These are phyloP conservation scores for Helianthus tuberosus DNA, from an alignment of 129 eudicot genomes.

Conservation along the genomic window DNA sequence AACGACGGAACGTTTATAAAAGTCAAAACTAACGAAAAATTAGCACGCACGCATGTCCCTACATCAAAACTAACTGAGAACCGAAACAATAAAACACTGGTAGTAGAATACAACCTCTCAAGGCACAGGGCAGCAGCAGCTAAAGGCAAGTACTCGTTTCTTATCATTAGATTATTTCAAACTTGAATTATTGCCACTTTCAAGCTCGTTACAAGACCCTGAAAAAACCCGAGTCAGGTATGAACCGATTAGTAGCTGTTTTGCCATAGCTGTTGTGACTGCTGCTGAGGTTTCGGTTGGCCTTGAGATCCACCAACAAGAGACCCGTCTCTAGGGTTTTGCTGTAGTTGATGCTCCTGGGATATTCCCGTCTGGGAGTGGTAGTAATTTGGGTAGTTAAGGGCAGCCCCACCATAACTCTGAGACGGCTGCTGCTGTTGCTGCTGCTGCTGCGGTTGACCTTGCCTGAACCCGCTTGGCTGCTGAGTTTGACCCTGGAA, in stretches of 20 bases:
- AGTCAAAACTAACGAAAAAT: slow-evolving; percentile 47
- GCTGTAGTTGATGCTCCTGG: slow-evolving; percentile 74
- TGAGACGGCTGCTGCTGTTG: slow-evolving; percentile 51
- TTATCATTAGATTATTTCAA: slow-evolving; percentile 27
- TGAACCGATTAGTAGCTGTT: slow-evolving; percentile 61
- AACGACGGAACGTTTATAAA: background rate
- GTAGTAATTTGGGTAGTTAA: slow-evolving; percentile 76
- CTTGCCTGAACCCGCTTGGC: slow-evolving; percentile 80
- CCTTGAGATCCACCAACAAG: slow-evolving; percentile 68
- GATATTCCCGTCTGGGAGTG: slow-evolving; percentile 74
- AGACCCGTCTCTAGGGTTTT: slow-evolving; percentile 70
- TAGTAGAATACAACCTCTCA: slow-evolving; percentile 61
- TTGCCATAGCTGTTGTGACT: slow-evolving; percentile 87
- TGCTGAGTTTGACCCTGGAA: slow-evolving; percentile 90
- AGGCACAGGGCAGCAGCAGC: slow-evolving; percentile 66
- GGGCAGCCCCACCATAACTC: slow-evolving; percentile 49
- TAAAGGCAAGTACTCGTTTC: slow-evolving; percentile 27
- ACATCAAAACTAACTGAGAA: slow-evolving; percentile 57
- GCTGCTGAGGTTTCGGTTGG: slow-evolving; percentile 86
- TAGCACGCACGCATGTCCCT: slow-evolving; percentile 62
- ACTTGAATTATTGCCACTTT: slow-evolving; percentile 52
- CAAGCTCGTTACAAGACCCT: slow-evolving; percentile 71
- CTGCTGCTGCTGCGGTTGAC: slow-evolving; percentile 61
- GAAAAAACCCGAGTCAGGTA: slow-evolving; percentile 56
- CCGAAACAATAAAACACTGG: slow-evolving; percentile 36